These are phyloP conservation scores for Cladophialophora psammophila DNA, from an alignment of 2,329 filamentous ascomycete species.

Conservation along the genomic window DNA sequence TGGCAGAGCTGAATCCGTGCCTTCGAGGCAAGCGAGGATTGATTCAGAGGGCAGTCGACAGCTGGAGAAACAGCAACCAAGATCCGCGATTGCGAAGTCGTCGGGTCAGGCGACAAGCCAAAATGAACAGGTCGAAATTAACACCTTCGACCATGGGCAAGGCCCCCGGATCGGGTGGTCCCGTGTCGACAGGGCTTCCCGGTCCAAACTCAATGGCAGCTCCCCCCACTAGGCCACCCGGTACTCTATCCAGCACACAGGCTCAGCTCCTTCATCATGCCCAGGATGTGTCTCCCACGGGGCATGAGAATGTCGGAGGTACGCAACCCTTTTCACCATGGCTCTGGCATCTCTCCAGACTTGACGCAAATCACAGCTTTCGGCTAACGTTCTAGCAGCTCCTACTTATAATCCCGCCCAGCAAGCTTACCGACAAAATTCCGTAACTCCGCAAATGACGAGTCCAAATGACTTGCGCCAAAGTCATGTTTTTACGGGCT, in stretches of 20 bases:
- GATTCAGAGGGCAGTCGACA: conserved; percentile 96
- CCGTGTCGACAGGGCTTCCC: conserved; percentile 70
- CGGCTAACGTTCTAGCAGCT: conserved; percentile 25
- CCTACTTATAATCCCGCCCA: conserved; percentile 37
- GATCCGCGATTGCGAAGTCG: conserved; percentile 89
- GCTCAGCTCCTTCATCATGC: conserved; percentile 77
- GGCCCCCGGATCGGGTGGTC: conserved; percentile 70
- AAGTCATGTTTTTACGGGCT: conserved; percentile 75
- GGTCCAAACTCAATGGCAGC: conserved; percentile 66
- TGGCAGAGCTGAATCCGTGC: conserved; percentile 90
- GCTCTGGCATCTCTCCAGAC: not conserved
- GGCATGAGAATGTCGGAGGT: conserved; percentile 83
- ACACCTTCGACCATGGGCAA: conserved; percentile 65
- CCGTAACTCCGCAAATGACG: conserved; percentile 37
- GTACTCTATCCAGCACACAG: conserved; percentile 73
- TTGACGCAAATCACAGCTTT: not conserved
- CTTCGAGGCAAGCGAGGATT: conserved; percentile 91
- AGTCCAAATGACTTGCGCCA: conserved; percentile 73
- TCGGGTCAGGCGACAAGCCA: conserved; percentile 92
- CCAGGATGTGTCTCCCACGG: conserved; percentile 66
- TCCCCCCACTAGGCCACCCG: conserved; percentile 47
- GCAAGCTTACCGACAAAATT: conserved; percentile 36
- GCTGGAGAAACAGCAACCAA: conserved; percentile 99
- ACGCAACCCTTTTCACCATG: conserved; percentile 72
- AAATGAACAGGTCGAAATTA: conserved; percentile 84